These are phyloP conservation scores for Spergularia azorica DNA, from an alignment of 179 eudicot species.

Conservation along the genomic window DNA sequence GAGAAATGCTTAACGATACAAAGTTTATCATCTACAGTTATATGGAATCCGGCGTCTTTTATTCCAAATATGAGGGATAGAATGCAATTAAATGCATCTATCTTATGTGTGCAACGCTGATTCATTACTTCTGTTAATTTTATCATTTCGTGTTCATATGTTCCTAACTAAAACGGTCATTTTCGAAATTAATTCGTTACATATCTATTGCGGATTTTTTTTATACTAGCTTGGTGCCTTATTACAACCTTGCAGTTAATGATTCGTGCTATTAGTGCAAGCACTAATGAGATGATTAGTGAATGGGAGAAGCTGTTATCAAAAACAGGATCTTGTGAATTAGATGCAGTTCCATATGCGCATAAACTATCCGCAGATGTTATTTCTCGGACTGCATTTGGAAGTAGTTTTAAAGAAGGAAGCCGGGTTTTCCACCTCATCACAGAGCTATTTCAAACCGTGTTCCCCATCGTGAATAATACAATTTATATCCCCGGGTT, in stretches of 20 bases:
- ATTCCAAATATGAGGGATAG: too few relatives aligned
- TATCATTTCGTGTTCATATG: too few relatives aligned
- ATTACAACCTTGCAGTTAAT: conserved; percentile 36
- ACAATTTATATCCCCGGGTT: conserved; percentile 40
- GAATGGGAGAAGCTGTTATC: conserved; percentile 44
- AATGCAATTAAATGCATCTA: too few relatives aligned
- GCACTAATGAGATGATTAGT: conserved; percentile 42
- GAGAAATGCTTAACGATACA: background rate
- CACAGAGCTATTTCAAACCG: conserved; percentile 19
- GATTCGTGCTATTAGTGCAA: conserved; percentile 47
- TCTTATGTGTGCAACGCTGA: too few relatives aligned
- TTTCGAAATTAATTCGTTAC: too few relatives aligned
- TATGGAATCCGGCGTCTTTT: background rate
- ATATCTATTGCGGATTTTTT: background rate
- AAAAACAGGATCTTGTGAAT: conserved; percentile 23
- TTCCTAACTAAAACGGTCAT: too few relatives aligned
- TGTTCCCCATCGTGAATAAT: background rate
- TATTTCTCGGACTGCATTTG: conserved; percentile 44
- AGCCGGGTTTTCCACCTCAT: conserved; percentile 32
- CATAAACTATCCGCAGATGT: conserved; percentile 30
- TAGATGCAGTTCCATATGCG: conserved; percentile 36
- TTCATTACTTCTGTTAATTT: too few relatives aligned
- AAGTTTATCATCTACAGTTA: background rate
- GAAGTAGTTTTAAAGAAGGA: conserved; percentile 43
- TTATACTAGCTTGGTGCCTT: background rate